These are phyloP conservation scores for Trypanosoma lewisi DNA, from an alignment of 208 protist species.

Conservation along the genomic window DNA sequence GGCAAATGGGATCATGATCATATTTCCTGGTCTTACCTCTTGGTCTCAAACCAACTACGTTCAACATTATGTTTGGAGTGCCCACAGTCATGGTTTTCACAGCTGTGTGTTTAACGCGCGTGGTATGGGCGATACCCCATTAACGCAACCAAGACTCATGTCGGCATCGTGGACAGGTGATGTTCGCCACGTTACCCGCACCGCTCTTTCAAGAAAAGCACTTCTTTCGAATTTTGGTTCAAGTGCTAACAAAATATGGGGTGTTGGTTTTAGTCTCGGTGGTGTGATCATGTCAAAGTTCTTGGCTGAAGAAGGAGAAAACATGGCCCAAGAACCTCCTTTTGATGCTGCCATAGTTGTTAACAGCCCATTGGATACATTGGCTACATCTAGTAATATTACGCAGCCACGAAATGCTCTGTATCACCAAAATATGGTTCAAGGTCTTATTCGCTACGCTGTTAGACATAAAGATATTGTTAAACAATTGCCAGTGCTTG, in stretches of 20 bases:
- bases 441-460: constrained; percentile 41
- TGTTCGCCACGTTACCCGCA: constrained; percentile 25
- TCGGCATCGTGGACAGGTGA: constrained; percentile 68
- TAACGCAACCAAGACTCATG: constrained; percentile 63
- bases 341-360: constrained; percentile 54
- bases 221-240: constrained; percentile 32
- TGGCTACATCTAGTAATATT: constrained; percentile 39
- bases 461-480: constrained; percentile 50
- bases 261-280: constrained; percentile 71
- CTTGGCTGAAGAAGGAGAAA: constrained; percentile 43
- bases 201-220: constrained; percentile 24
- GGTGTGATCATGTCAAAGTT: constrained; percentile 71
- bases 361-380: constrained; percentile 57
- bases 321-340: background rate
- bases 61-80: constrained; percentile 50
- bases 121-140: constrained; percentile 67
- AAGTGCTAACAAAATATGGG: constrained; percentile 32
- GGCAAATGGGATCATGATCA: constrained; percentile 49
- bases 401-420: constrained; percentile 19
- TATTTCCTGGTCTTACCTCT: constrained; percentile 73
- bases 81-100: constrained; percentile 46
- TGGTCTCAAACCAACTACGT: constrained; percentile 78
- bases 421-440: constrained; percentile 60
- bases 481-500: constrained; percentile 34
- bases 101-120: constrained; percentile 69